Evolutionary conservation across 2,329 filamentous ascomycete species (phyloP).

Genomic region (Blastomyces parvus): DNA sequence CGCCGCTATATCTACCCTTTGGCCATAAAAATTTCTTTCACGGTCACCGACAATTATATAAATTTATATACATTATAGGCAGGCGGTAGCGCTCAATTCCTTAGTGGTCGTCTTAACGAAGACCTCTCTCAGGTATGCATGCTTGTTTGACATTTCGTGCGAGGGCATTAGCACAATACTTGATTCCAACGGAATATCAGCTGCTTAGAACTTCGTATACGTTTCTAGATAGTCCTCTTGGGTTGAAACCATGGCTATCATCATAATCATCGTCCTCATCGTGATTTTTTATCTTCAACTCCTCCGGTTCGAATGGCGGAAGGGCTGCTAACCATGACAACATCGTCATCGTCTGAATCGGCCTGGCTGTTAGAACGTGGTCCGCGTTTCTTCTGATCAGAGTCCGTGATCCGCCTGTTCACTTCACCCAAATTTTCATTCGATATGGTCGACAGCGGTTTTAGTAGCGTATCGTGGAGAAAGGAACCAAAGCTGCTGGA

Average conservation of each 20-base stretch:
- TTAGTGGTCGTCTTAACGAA: background rate
- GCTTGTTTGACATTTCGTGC: background rate
- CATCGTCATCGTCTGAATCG: conserved; percentile 9
- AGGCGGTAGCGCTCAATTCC: background rate
- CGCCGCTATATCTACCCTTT: background rate
- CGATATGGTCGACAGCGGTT: conserved; percentile 8
- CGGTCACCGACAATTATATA: background rate
- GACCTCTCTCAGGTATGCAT: too few species aligned
- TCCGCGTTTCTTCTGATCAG: conserved; percentile 59
- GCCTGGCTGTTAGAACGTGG: conserved; percentile 35
- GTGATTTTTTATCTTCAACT: conserved; percentile 6
- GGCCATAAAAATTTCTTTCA: background rate
- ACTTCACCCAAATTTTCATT: conserved; percentile 8
- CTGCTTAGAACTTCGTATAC: background rate
- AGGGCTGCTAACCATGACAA: background rate
- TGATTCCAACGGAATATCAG: background rate
- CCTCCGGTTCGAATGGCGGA: background rate
- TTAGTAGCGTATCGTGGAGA: conserved; percentile 3
- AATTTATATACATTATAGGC: background rate
- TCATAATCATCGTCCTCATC: background rate
- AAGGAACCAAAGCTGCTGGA: conserved; percentile 3
- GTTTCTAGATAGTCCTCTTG: background rate
- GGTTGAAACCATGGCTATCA: background rate
- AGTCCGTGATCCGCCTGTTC: conserved; percentile 58
- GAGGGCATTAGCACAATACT: background rate